Conservation (phyloP, 2,329 filamentous ascomycete genomes). For the Ophiosphaerella korrae region DNA sequence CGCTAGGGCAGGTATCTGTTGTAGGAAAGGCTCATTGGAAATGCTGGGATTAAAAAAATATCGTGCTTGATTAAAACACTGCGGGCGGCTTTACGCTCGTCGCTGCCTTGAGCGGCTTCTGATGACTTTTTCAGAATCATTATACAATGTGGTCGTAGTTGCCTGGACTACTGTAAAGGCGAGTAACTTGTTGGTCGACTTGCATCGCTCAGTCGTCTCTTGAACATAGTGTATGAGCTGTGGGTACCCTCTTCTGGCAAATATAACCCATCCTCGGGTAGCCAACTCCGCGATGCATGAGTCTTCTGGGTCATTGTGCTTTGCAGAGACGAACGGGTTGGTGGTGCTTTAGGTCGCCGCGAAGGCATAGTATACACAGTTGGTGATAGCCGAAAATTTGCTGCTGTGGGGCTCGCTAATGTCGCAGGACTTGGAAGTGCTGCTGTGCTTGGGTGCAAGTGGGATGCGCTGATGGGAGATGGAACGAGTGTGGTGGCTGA, state of each 20-base stretch:
- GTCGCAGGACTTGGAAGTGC: conserved; percentile 11
- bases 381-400: conserved; percentile 24
- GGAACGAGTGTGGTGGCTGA: conserved; percentile 14
- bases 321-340: conserved; percentile 15
- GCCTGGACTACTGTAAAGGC: conserved; percentile 15
- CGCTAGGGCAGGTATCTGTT: conserved; percentile 6
- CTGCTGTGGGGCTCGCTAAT: conserved; percentile 12
- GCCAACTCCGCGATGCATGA: conserved; percentile 26
- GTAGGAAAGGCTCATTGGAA: conserved; percentile 3
- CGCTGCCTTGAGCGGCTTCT: too few species aligned
- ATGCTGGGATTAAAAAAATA: background rate
- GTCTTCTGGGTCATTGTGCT: conserved; percentile 20
- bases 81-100: too few species aligned
- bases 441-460: conserved; percentile 25
- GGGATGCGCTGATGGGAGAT: conserved; percentile 12
- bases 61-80: too few species aligned
- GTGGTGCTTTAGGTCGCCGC: conserved; percentile 14
- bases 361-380: conserved; percentile 28
- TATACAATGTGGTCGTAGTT: background rate
- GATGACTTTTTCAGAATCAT: too few species aligned
- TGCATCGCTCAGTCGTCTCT: conserved; percentile 10
- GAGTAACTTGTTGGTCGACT: conserved; percentile 30
- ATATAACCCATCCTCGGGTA: conserved; percentile 31
- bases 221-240: conserved; percentile 22
- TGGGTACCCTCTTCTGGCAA: conserved; percentile 26